These are phyloP conservation scores for Clonostachys solani DNA, from an alignment of 2,329 filamentous ascomycete species.

Conservation along the genomic window DNA sequence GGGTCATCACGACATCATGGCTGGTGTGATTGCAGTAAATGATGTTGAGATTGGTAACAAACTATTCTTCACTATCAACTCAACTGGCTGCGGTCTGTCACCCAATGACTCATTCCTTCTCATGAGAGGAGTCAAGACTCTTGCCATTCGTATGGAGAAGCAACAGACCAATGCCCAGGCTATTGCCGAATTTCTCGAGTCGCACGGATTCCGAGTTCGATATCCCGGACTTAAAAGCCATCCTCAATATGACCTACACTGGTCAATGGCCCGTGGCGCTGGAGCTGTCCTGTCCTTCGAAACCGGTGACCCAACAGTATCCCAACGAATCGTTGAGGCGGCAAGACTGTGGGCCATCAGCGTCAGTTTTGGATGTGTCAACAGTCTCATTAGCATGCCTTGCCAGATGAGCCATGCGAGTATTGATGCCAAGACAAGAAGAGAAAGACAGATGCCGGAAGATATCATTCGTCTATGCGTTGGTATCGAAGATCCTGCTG, in stretches of 20 bases:
- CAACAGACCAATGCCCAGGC: constrained; percentile 89
- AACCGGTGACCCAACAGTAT: constrained; percentile 79
- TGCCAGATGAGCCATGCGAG: constrained; percentile 99
- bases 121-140: constrained; percentile 91
- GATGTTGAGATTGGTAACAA: constrained; percentile 77
- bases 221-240: constrained; percentile 94
- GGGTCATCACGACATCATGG: constrained; percentile 98
- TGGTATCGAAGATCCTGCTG: constrained; percentile 88
- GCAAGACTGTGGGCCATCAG: constrained; percentile 91
- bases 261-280: constrained; percentile 90
- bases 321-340: constrained; percentile 90
- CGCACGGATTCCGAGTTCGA: constrained; percentile 87
- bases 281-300: constrained; percentile 96
- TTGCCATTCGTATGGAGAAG: constrained; percentile 98
- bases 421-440: constrained; percentile 90
- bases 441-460: constrained; percentile 88
- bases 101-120: constrained; percentile 96
- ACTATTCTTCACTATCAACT: constrained; percentile 96
- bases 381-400: constrained; percentile 98
- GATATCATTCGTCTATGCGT: constrained; percentile 95
- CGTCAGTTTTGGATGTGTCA: constrained; percentile 97
- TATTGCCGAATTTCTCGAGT: constrained; percentile 90
- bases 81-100: constrained; percentile 87
- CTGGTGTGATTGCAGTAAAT: constrained; percentile 91
- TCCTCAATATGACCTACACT: constrained; percentile 93